Evolutionary conservation across 306 rosid genomes (phyloP), one percentile per base, ranked within the genome.

Genomic region (Medicago ruthenica): DNA sequence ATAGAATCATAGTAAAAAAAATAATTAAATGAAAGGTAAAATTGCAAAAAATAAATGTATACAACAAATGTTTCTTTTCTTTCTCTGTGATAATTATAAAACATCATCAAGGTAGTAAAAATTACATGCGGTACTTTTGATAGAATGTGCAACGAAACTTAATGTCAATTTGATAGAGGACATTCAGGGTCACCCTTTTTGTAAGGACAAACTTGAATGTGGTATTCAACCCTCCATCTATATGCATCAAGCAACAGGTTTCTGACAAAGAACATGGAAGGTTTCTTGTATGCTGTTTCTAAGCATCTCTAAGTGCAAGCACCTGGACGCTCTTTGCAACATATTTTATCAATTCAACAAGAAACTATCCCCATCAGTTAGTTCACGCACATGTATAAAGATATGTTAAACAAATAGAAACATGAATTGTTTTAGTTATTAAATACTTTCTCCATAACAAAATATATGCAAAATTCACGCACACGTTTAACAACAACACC

Each of bases 311-410:
- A 70, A 60, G 76, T 59, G 31, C 64, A 83, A 69, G 80, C 70
- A 78, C 82, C 82, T 67, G 40, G 80, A 78, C 85, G 51, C 75
- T 50, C 36, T 55, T 24, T 74, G 8, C 65, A 68, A 61, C 58
- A 24, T 27, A 37, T 48, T 21, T 79, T 53, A 72, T 66, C 69
- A 55, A 73, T 66, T 60, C 13, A 39, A 66, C 51, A 42, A 22
- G 3, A 62, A 66, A 20, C 12, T 59, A 57, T 10, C 70, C 31
- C 14, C 41, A 14, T 27, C 20, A 15, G 6, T 70, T 70, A 31
- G 27, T 64, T 67, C 65, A 54, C 66, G 61, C 61, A 57, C 82
- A 67, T 58, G 75, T 44, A 2, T 22, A 55, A 1, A 64, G 58
- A 76, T 68, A 71, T 71, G 58, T 44, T 57, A 36, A 77, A 82